Percentiles rank a stretch among this genome's conserved stretches.
phyloP scores from a whole-genome alignment of 495 filamentous ascomycete species.

The Penicillium crystallinum region DNA sequence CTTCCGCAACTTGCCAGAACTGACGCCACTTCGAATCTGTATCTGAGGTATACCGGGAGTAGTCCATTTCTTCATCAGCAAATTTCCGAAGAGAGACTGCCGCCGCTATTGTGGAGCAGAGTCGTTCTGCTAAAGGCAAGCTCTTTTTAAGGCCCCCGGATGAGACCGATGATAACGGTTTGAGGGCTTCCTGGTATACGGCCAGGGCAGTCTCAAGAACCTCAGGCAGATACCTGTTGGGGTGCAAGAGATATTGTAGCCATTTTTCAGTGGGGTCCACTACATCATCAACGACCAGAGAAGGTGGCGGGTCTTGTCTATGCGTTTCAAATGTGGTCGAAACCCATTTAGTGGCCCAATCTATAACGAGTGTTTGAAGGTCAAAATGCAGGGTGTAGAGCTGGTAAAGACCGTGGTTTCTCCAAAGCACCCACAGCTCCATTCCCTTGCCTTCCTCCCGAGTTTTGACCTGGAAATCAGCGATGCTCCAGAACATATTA shows the following conservation, averaged over 20 bases:
- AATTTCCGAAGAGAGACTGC: slow-evolving; percentile 56
- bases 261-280: slow-evolving; percentile 49
- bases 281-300: slow-evolving; percentile 54
- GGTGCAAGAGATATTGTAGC: slow-evolving; percentile 66
- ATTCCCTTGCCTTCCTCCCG: slow-evolving; percentile 47
- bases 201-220: slow-evolving; percentile 78
- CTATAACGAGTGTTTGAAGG: slow-evolving; percentile 42
- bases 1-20: slow-evolving; percentile 77
- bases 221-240: slow-evolving; percentile 67
- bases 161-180: slow-evolving; percentile 31
- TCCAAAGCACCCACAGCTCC: slow-evolving; percentile 83
- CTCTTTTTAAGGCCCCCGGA: slow-evolving; percentile 36
- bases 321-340: slow-evolving; percentile 61
- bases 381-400: slow-evolving; percentile 61
- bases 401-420: slow-evolving; percentile 72
- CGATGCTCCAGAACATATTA: slow-evolving; percentile 79
- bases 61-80: slow-evolving; percentile 62
- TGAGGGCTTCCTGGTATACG: slow-evolving; percentile 62
- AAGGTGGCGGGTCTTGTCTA: slow-evolving; percentile 47
- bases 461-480: slow-evolving; percentile 69
- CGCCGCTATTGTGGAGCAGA: slow-evolving; percentile 64
- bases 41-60: slow-evolving; percentile 61
- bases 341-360: slow-evolving; percentile 70
- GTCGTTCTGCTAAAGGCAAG: slow-evolving; percentile 55
- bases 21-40: slow-evolving; percentile 82